Evolutionary conservation across 1,139 yeast species (phyloP), one percentile per base, ranked within the genome.

Genomic region (Casaregolazyma suthepensis): DNA sequence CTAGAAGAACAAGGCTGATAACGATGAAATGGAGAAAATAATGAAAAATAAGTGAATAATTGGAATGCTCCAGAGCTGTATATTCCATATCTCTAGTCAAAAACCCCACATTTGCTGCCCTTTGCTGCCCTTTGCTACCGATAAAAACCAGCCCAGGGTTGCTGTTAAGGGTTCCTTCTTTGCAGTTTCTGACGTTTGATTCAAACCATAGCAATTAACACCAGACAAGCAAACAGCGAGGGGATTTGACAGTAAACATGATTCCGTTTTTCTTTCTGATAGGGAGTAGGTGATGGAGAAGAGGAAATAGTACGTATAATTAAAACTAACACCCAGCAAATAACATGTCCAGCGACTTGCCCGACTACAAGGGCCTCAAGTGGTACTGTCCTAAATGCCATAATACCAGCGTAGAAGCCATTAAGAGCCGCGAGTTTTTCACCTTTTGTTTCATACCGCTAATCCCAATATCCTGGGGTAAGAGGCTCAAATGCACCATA

Each of bases 381-480:
- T 62, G 66, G 51, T 63, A 68, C 53, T 69, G 72, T 50, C 72
- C 72, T 10, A 61, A 63, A 49, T 69, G 72, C 58, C 79, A 75
- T 58, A 76, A 76, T 60, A 57, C 59, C 38, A 62, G 75, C 17
- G 79, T 76, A 10, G 59, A 61, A 23, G 77, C 80, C 0, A 48
- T 48, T 29, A 52, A 52, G 42, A 65, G 74, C 51, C 71, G 73
- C 46, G 76, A 76, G 60, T 77, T 77, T 57, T 69, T 78, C 57
- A 69, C 79, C 0, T 54, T 77, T 20, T 77, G 78, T 68, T 77
- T 71, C 52, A 63, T 78, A 4, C 82, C 82, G 1, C 48, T 78
- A 19, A 65, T 77, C 3, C 81, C 81, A 0, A 59, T 76, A 6
- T 69, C 67, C 54, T 76, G 78, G 76, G 78, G 79, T 2, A 74